Evolutionary conservation across 2,329 filamentous ascomycete species (phyloP).

Genomic region (Aspergillus pseudoterreus): DNA sequence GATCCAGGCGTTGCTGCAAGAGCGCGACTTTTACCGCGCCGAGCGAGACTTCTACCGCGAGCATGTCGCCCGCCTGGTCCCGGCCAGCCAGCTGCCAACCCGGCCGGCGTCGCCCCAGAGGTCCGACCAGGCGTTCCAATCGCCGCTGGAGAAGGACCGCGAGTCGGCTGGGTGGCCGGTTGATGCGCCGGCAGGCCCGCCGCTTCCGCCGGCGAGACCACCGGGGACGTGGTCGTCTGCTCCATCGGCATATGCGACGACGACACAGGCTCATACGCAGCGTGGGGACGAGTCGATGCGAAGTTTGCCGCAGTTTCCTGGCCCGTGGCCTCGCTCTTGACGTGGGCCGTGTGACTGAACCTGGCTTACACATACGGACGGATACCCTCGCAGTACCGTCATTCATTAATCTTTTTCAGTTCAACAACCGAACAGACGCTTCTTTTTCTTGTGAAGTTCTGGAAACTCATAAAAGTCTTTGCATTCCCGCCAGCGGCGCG

Average conservation of each 20-base stretch:
- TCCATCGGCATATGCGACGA: conserved; percentile 9
- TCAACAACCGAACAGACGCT: too few relatives aligned
- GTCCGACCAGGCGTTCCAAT: conserved; percentile 6
- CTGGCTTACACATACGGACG: neutral
- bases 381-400: too few relatives aligned
- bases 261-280: neutral
- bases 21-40: conserved; percentile 37
- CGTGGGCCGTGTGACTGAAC: neutral
- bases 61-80: conserved; percentile 22
- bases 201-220: conserved; percentile 6
- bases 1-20: conserved; percentile 29
- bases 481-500: conserved; percentile 6
- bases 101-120: conserved; percentile 29
- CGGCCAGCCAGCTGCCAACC: conserved; percentile 24
- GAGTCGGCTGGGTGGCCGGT: conserved; percentile 12
- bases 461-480: conserved; percentile 1
- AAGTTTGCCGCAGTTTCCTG: conserved; percentile 13
- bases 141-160: conserved; percentile 11
- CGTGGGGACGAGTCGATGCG: conserved; percentile 12
- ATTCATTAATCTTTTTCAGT: too few relatives aligned
- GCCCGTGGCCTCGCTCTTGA: conserved; percentile 11
- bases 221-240: conserved; percentile 12
- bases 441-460: neutral
- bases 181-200: conserved; percentile 4
- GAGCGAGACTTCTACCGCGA: conserved; percentile 41